Evolutionary conservation across 106 monocot species (phyloP).

Genomic region (Dendrobium chrysotoxum): DNA sequence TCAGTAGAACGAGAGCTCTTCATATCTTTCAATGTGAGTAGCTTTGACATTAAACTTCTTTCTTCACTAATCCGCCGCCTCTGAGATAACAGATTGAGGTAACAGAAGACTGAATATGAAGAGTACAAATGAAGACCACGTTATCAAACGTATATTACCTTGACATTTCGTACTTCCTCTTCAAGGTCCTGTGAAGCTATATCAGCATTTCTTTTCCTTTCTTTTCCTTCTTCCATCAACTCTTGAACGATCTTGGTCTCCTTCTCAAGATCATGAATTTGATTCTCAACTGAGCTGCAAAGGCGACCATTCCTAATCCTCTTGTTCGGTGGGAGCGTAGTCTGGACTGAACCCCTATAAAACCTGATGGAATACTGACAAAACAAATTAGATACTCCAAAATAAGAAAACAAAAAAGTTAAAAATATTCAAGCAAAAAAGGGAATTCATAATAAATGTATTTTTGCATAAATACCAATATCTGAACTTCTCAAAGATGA

Average conservation of each 20-base stretch:
- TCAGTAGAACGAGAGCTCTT: conserved; percentile 48
- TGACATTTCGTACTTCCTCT: conserved; percentile 34
- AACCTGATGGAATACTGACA: conserved; percentile 46
- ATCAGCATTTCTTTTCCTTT: conserved; percentile 55
- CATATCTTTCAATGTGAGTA: conserved; percentile 43
- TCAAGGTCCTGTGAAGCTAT: conserved; percentile 38
- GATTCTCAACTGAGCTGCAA: conserved; percentile 73
- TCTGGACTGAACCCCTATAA: conserved; percentile 68
- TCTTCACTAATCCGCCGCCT: conserved; percentile 52
- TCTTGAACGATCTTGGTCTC: conserved; percentile 38
- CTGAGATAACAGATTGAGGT: conserved; percentile 27
- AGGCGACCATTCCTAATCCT: conserved; percentile 50
- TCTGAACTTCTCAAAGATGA: background rate
- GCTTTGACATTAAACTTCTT: conserved; percentile 40
- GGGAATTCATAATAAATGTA: background rate
- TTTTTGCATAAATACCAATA: background rate
- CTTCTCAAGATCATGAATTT: conserved; percentile 36
- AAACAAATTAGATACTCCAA: background rate
- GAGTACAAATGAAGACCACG: background rate
- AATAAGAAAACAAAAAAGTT: background rate
- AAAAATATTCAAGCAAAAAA: background rate
- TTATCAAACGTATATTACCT: conserved; percentile 41
- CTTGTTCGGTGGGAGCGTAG: conserved; percentile 73
- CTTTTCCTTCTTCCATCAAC: conserved; percentile 37
- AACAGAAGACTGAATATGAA: background rate